These are phyloP conservation scores for Umbelopsis sp. DNA, from an alignment of 371 early-diverging fungal species.

Conservation along the genomic window DNA sequence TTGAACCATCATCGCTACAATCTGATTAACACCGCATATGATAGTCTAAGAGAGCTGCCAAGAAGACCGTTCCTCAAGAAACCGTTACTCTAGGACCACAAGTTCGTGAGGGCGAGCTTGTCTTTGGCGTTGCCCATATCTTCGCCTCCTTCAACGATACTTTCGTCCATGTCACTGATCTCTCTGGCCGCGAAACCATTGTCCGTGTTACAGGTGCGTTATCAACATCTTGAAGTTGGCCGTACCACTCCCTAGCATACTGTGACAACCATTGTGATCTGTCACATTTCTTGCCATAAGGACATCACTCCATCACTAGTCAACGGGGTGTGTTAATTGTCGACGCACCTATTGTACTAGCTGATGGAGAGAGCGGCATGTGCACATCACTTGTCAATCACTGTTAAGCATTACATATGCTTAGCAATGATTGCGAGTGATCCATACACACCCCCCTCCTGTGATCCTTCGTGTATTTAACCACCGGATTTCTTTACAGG, in stretches of 20 bases:
- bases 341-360: too few species aligned
- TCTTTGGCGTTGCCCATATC: conserved; percentile 99
- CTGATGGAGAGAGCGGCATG: conserved; percentile 17
- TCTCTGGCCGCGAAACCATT: conserved; percentile 99
- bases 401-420: neutral
- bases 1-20: neutral
- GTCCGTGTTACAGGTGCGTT: conserved; percentile 96
- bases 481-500: conserved; percentile 48
- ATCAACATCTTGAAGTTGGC: neutral
- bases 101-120: conserved; percentile 97
- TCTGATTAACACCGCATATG: neutral
- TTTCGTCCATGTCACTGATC: conserved; percentile 99
- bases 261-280: neutral
- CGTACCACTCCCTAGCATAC: neutral
- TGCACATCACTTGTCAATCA: conserved; percentile 27
- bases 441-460: conserved; percentile 9
- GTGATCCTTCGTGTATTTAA: conserved; percentile 17
- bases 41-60: conserved; percentile 73
- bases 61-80: conserved; percentile 64
- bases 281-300: neutral
- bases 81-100: conserved; percentile 97
- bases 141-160: conserved; percentile 99
- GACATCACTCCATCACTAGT: conserved; percentile 11
- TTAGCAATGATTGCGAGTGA: neutral
- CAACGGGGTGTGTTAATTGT: too few species aligned